Base-by-base conservation (phyloP, 2,329 filamentous ascomycete genomes). In the Clarireedia monteithiana region DNA sequence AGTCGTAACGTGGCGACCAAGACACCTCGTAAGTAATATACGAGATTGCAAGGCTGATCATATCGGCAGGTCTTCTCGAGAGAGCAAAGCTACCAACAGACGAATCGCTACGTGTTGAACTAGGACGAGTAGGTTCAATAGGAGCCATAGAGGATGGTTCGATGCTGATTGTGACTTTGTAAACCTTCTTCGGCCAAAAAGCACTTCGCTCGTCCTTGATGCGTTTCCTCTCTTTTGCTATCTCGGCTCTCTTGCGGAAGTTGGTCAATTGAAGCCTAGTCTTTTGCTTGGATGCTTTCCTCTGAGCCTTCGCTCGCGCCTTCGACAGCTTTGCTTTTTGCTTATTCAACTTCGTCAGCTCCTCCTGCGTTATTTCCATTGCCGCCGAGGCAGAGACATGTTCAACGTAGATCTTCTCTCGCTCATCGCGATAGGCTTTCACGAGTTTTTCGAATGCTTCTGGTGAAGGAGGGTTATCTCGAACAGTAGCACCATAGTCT, bases 161-260 rank as follows among this genome's bases (percentile, higher is more conserved):
- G 24, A 82, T 71, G n/a, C 72, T 76, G 64, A 82, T 75, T 20
- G 72, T 76, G 44, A 81, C 69, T 2, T 71, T 68, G 64, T 78
- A 80, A 62, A 74, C 75, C 38, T 70, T 70, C 51, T 73, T 74
- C 4, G 78, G 75, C 79, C 78, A 81, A 63, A 78, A 79, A 3
- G 66, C 66, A 38, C 73, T 67, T 48, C 72, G 68, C 61, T 81
- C 76, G 14, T 62, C 63, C 34, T 70, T 73, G 45, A 79, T 62
- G 39, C 77, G 72, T 6, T 56, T 39, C 62, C 75, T 76, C 62
- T 81, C 77, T 55, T 72, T 72, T 1, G 24, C 39, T 5, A 63
- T 64, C 64, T 77, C 73, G 4, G 64, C 66, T 39, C 70, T 66
- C 45, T 72, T 70, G 0, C 70, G 72, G 9, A 61, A 48, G 24